These are phyloP conservation scores for Gossypium bickii DNA, from an alignment of 345 rosid species.

Conservation along the genomic window DNA sequence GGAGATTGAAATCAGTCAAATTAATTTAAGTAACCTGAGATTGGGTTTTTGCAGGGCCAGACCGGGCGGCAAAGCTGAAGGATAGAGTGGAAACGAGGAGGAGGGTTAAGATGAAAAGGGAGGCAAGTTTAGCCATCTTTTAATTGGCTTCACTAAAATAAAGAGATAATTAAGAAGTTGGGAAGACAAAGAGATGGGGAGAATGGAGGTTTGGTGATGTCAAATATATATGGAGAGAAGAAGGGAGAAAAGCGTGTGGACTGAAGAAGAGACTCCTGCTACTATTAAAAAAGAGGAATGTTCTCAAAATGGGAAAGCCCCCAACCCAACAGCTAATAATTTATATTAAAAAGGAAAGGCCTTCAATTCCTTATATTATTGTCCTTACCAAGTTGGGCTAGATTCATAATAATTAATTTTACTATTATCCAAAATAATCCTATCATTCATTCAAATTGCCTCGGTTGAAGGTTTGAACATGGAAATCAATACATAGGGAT, in stretches of 20 bases:
- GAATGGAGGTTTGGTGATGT: not conserved
- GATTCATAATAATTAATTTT: no score
- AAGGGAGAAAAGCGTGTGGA: not conserved
- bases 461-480: no score
- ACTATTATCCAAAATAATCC: no score
- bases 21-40: conserved; percentile 27
- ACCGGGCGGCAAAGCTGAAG: conserved; percentile 32
- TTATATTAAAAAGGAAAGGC: no score
- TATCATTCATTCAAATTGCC: no score
- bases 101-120: conserved; percentile 37
- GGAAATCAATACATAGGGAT: no score
- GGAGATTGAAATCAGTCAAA: not conserved
- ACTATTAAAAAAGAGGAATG: no score
- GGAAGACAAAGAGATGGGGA: not conserved
- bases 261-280: not conserved
- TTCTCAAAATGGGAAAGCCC: no score
- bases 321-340: no score
- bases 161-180: not conserved
- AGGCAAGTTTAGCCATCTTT: conserved; percentile 31
- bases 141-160: not conserved
- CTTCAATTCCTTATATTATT: no score
- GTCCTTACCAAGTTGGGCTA: no score
- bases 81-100: conserved; percentile 39
- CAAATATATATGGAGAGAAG: conserved; percentile 1
- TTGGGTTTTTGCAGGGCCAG: conserved; percentile 27